Conservation (phyloP, 2,329 filamentous ascomycete genomes). For the Alternaria incomplexa region DNA sequence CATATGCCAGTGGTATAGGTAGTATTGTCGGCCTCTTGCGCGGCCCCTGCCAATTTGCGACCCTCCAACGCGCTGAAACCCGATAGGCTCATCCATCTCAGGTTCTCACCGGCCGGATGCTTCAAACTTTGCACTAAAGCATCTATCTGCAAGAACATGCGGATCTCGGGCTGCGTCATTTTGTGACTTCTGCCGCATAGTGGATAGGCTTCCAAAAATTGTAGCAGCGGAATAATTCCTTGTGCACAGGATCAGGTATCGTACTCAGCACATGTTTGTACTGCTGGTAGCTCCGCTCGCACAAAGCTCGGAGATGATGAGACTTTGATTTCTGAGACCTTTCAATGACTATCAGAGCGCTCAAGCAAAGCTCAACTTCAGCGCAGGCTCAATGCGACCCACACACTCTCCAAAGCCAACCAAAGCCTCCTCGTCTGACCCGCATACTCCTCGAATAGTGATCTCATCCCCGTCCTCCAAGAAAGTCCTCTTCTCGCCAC, state of each 20-base stretch:
- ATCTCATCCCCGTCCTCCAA: conserved; percentile 77
- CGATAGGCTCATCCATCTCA: neutral
- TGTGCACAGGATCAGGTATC: neutral
- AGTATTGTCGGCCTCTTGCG: neutral
- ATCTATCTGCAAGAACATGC: neutral
- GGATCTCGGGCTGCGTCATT: neutral
- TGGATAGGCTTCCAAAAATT: neutral
- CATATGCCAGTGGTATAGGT: neutral
- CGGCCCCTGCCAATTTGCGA: neutral
- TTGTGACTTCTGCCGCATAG: neutral
- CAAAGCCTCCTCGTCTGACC: conserved; percentile 65
- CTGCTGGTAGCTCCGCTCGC: neutral
- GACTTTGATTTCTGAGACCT: too few relatives aligned
- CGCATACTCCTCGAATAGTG: conserved; percentile 69
- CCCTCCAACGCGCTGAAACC: neutral
- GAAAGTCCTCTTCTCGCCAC: conserved; percentile 72
- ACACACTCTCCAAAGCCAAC: conserved; percentile 79
- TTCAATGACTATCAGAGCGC: neutral
- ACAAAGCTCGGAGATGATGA: neutral
- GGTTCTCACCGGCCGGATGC: neutral
- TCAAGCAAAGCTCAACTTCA: conserved; percentile 29
- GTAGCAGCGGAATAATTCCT: neutral
- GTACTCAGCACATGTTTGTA: neutral
- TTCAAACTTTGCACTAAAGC: neutral
- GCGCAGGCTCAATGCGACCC: conserved; percentile 63